Evolutionary conservation across 2,329 filamentous ascomycete genomes (phyloP).

Genomic region (Verticillium nonalfalfae): DNA sequence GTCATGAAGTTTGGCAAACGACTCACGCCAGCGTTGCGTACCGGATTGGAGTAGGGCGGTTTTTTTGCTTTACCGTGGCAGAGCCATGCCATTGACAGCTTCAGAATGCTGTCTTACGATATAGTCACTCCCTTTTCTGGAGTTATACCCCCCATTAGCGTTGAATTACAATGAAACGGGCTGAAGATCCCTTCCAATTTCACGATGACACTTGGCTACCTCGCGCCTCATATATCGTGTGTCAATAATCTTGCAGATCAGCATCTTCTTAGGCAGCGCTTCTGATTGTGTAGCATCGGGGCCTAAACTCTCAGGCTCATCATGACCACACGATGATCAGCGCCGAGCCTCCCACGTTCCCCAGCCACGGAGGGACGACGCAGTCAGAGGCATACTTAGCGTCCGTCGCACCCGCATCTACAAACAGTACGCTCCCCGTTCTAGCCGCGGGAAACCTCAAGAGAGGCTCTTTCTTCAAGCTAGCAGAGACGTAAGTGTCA

Average conservation of each 20-base stretch:
- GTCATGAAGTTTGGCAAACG: not conserved
- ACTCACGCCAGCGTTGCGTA: not conserved
- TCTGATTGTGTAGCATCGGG: too few species aligned
- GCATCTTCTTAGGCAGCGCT: too few species aligned
- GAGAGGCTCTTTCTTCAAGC: too few species aligned
- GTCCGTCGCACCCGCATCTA: not conserved
- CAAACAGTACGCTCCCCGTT: not conserved
- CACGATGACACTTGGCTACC: not conserved
- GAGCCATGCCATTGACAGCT: not conserved
- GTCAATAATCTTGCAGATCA: not conserved
- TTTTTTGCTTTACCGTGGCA: not conserved
- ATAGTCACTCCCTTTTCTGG: slow-evolving; percentile 2
- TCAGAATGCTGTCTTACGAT: not conserved
- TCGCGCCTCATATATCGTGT: not conserved
- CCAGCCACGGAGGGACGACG: not conserved
- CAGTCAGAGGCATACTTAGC: not conserved
- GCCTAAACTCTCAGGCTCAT: not conserved
- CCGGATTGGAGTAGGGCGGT: not conserved
- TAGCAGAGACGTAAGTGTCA: too few species aligned
- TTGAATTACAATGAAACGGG: not conserved
- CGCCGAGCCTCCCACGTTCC: not conserved
- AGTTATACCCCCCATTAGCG: slow-evolving; percentile 6
- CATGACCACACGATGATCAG: not conserved
- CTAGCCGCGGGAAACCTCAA: too few species aligned
- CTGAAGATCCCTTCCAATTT: not conserved